Conservation (phyloP, 2,329 filamentous ascomycete species). For the Pseudomassariella vexata region DNA sequence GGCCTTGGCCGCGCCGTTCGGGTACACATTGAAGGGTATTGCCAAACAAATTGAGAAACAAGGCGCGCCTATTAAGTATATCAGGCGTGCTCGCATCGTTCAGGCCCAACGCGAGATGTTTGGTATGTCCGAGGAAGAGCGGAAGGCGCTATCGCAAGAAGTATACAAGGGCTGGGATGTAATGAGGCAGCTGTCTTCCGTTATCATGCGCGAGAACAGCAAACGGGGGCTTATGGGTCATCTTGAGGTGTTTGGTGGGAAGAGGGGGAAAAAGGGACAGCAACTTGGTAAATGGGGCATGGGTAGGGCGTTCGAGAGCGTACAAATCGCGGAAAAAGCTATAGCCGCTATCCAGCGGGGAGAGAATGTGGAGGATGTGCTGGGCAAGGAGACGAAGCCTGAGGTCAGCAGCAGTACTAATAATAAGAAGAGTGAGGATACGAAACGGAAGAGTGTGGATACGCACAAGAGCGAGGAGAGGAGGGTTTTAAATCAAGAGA, state of each 20-base stretch:
- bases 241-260: conserved; percentile 13
- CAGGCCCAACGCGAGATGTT: conserved; percentile 47
- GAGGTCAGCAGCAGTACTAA: no score
- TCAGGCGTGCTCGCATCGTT: conserved; percentile 52
- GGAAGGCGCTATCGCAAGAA: conserved; percentile 20
- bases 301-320: conserved; percentile 42
- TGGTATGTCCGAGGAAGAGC: conserved; percentile 25
- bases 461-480: conserved; percentile 4
- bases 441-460: conserved; percentile 4
- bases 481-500: neutral
- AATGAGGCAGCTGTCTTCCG: conserved; percentile 32
- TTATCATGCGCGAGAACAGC: conserved; percentile 28
- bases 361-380: conserved; percentile 28
- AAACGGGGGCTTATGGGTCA: conserved; percentile 10
- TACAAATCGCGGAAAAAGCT: conserved; percentile 37
- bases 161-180: conserved; percentile 35
- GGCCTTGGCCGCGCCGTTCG: conserved; percentile 53
- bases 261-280: conserved; percentile 26
- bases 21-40: conserved; percentile 59
- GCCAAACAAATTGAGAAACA: conserved; percentile 52
- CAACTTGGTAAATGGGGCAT: conserved; percentile 31
- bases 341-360: conserved; percentile 40
- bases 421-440: conserved; percentile 6
- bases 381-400: conserved; percentile 11
- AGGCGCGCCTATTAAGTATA: conserved; percentile 44